Conservation (phyloP, 495 filamentous ascomycete genomes). For the Neurospora tetrasperma region DNA sequence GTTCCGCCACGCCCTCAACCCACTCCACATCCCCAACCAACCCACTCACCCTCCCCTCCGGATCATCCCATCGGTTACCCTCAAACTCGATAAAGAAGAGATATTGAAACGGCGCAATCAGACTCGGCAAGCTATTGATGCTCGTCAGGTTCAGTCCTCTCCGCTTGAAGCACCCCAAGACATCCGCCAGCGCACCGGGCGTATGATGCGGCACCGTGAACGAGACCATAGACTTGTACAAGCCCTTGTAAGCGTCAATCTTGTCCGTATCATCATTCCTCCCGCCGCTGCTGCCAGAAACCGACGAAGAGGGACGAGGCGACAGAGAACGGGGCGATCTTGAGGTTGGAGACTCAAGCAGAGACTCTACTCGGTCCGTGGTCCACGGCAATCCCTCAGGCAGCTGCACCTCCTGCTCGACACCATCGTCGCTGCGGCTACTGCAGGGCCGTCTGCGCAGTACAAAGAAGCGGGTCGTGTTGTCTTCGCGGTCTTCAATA, state of each 20-base stretch:
- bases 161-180: constrained; percentile 64
- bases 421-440: not conserved
- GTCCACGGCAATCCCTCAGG: not conserved
- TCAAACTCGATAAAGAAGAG: constrained; percentile 91
- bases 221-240: constrained; percentile 62
- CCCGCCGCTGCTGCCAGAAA: not conserved
- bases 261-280: constrained; percentile 3
- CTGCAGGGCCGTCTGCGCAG: constrained; percentile 37
- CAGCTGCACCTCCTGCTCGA: not conserved
- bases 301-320: not conserved
- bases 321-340: not conserved
- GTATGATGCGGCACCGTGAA: constrained; percentile 72
- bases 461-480: constrained; percentile 83
- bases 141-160: constrained; percentile 74
- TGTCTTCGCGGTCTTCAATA: constrained; percentile 77
- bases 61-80: constrained; percentile 40
- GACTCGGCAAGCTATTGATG: constrained; percentile 77
- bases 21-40: constrained; percentile 34
- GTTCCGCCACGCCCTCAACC: constrained; percentile 30
- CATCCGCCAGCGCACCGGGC: constrained; percentile 72
- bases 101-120: constrained; percentile 73
- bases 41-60: constrained; percentile 39
- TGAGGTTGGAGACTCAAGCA: not conserved
- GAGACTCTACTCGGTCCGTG: not conserved
- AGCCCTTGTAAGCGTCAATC: constrained; percentile 3